Base-by-base conservation (phyloP, 2,329 filamentous ascomycete genomes). In the Trichoderma brevicompactum region DNA sequence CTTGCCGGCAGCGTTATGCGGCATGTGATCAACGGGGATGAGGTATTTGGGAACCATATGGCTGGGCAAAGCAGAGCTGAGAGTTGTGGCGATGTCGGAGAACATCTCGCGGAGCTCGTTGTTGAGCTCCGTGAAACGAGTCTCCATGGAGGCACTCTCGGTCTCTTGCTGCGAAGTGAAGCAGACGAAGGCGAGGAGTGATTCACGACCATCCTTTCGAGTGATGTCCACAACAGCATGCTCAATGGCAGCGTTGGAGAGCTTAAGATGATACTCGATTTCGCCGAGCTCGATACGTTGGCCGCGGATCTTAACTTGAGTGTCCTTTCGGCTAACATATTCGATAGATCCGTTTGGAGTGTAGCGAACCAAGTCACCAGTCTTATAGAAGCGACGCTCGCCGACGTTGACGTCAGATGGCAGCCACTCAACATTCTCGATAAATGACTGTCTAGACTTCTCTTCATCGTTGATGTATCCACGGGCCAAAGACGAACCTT, bases 381-480 rank as follows among this genome's bases (percentile, higher is more conserved):
- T 66, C 58, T 62, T 66, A 15, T 66, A 66, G 28, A 65, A 64
- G 36, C 65, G 65, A 34, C 65, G 60, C 10, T 55, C 49, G 46
- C 65, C 59, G 12, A 66, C 34, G 13, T 64, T 23, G 32, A 9
- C 5, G 0, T 28, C 3, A 5, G 50, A 28, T 48, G 65, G 46
- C 9, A 65, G 8, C 60, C 60, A 65, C 10, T 48, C 12, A 2
- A 65, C 54, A 7, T 38, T 15, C 2, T 65, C 44, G 8, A 71
- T 64, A 15, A 72, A 73, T 3, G 66, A 61, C 0, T 62, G 53
- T 2, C 17, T 43, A 2, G 71, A 72, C 34, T 67, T 69, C 6
- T 46, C 67, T 9, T 70, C 66, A 1, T 72, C 56, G 46, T 72
- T 64, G 10, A 73, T 64, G 43, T 73, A 73, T 7, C 66, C 68